These are phyloP conservation scores for Panicum miliaceum DNA, from an alignment of 176 grass and related monocot species.

Conservation along the genomic window DNA sequence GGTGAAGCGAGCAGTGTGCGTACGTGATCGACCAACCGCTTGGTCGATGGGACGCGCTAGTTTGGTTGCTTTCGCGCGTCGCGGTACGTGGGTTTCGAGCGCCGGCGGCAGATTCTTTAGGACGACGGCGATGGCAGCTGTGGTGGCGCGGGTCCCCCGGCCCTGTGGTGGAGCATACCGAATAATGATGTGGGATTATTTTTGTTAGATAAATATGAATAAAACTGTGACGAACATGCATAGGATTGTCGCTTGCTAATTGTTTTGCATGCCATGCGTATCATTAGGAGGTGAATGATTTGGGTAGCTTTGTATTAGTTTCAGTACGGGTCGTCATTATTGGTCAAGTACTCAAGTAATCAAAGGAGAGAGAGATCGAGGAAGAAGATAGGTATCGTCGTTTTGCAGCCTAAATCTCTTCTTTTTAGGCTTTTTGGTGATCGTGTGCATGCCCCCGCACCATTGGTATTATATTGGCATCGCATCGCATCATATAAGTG, in stretches of 20 bases:
- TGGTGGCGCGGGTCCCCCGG: background rate
- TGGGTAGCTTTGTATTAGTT: background rate
- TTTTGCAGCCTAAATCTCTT: slow-evolving; percentile 3
- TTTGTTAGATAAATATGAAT: background rate
- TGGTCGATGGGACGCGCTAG: background rate
- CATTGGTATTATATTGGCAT: background rate
- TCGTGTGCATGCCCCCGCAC: background rate
- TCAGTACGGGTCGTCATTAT: background rate
- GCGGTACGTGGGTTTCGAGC: slow-evolving; percentile 18
- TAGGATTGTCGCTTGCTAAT: background rate
- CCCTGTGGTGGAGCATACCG: background rate
- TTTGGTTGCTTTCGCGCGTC: slow-evolving; percentile 48
- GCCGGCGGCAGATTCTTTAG: slow-evolving; percentile 38
- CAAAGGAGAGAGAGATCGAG: background rate
- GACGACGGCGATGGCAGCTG: slow-evolving; percentile 2
- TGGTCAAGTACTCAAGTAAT: slow-evolving; percentile 17
- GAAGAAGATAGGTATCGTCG: slow-evolving; percentile 25
- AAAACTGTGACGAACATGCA: background rate
- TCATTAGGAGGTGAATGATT: slow-evolving; percentile 1
- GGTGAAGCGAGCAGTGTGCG: background rate
- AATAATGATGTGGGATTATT: slow-evolving; percentile 20
- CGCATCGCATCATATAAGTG: background rate
- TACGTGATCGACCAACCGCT: background rate
- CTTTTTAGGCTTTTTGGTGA: slow-evolving; percentile 37
- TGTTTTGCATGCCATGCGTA: background rate